Evolutionary conservation across 1,284 basidiomycete species (phyloP), one percentile per base, ranked within the genome.

Genomic region (Rhodotorula sp.): DNA sequence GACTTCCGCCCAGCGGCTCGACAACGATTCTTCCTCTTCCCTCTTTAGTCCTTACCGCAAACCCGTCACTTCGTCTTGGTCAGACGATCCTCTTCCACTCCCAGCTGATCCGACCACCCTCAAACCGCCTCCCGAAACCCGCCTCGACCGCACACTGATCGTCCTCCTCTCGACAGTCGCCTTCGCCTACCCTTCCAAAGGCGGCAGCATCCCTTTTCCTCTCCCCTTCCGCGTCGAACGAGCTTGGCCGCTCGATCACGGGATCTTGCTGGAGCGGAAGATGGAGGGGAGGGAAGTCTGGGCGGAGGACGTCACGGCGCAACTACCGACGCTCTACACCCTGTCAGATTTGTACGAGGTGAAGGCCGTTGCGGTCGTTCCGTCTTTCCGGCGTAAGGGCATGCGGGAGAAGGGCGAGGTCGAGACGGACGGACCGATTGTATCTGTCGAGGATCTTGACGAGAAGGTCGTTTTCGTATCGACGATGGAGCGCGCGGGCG

Each of bases 321-420:
- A 0, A 86, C 85, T 24, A 86, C 82, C 85, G 18, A 82, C 86
- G 0, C 83, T 92, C 30, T 90, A 90, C 0, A 88, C 88, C 5
- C 83, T 94, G 31, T 93, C 90, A 15, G 88, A 87, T 71, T 87
- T 89, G 0, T 87, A 89, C 57, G 92, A 94, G 79, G 83, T 89
- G 61, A 85, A 85, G 37, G 71, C 71, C 37, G 66, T 69, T 8
- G 53, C 15, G 47, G 31, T 52, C 51, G 48, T 11, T 15, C n/a
- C 57, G 1, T 34, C 31, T 46, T 55, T 57, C 60, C 51, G 46
- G 15, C 5, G 58, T 28, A 8, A 40, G 9, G 44, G 37, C 7
- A 40, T n/a, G 16, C 48, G 15, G 24, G 3, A 15, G 0, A 30
- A 11, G 2, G 15, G 30, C 11, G 22, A 9, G 22, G 48, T 13